phyloP scores from a whole-genome alignment of 2,329 filamentous ascomycete species.

The Penicillium sp. region DNA sequence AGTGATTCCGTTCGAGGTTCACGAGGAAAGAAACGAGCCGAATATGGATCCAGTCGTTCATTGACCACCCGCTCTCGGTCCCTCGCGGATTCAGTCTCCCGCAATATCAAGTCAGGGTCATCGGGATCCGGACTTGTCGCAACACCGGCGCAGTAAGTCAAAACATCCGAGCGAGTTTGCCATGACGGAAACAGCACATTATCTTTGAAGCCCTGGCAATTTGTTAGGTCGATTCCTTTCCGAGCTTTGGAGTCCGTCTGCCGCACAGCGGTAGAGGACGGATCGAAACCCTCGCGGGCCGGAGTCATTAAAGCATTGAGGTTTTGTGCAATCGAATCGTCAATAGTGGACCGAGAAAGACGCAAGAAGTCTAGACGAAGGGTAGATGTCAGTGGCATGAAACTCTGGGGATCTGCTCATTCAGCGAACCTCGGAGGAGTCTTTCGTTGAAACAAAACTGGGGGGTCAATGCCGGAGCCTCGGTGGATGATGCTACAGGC shows the following conservation, averaged over 20 bases:
- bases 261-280: constrained; percentile 72
- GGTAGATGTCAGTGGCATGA: constrained; percentile 62
- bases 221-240: constrained; percentile 60
- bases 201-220: constrained; percentile 75
- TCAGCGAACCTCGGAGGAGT: constrained; percentile 65
- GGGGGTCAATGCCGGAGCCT: constrained; percentile 63
- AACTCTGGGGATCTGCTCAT: neutral
- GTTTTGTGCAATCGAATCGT: constrained; percentile 92
- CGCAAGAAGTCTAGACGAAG: constrained; percentile 78
- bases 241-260: constrained; percentile 54
- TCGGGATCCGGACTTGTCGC: constrained; percentile 85
- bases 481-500: constrained; percentile 44
- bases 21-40: constrained; percentile 72
- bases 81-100: constrained; percentile 71
- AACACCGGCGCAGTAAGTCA: constrained; percentile 87
- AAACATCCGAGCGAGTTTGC: constrained; percentile 78
- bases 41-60: constrained; percentile 91
- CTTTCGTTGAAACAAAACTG: constrained; percentile 78
- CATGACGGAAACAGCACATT: constrained; percentile 84
- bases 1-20: constrained; percentile 82
- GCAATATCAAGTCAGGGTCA: constrained; percentile 74
- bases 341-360: constrained; percentile 79
- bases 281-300: constrained; percentile 72
- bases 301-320: constrained; percentile 88
- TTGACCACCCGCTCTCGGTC: constrained; percentile 77